These are phyloP conservation scores for Sporobolomyces phaffii DNA, from an alignment of 768 basidiomycete genomes.

Conservation along the genomic window DNA sequence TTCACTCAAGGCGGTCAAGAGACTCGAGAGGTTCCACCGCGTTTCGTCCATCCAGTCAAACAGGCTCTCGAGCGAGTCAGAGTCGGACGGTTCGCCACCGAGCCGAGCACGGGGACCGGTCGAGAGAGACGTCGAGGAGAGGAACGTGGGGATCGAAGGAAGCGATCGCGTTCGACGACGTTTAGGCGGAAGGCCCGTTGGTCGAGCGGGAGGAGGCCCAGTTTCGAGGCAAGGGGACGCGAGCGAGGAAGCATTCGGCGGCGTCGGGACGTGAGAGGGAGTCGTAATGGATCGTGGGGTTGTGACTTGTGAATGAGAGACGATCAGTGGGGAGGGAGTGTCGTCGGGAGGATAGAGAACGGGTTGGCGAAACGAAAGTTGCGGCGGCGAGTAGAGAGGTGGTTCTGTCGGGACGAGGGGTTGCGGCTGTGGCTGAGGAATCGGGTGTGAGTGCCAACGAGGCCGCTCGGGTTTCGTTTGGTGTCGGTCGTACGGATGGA, in stretches of 20 bases:
- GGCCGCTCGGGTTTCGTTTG: background rate
- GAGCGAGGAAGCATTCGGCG: background rate
- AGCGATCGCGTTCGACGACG: too few relatives aligned
- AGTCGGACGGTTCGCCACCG: background rate
- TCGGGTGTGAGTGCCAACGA: background rate
- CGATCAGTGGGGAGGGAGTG: background rate
- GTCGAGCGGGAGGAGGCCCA: background rate
- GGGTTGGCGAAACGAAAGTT: background rate
- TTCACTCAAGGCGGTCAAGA: constrained; percentile 20
- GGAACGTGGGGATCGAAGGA: background rate
- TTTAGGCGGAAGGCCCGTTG: too few relatives aligned
- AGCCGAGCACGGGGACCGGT: too few relatives aligned
- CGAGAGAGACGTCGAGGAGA: background rate
- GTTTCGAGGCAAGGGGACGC: background rate
- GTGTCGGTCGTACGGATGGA: constrained; percentile 29
- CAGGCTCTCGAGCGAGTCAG: background rate
- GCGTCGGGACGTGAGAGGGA: background rate
- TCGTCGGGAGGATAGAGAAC: constrained; percentile 25
- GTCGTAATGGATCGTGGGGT: background rate
- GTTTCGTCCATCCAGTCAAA: constrained; percentile 23
- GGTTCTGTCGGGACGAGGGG: background rate
- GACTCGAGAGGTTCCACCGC: constrained; percentile 20
- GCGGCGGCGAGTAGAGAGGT: background rate
- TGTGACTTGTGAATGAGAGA: background rate
- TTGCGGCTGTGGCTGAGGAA: background rate